Conservation (phyloP, 768 basidiomycete species). For the Russula olivacea region DNA sequence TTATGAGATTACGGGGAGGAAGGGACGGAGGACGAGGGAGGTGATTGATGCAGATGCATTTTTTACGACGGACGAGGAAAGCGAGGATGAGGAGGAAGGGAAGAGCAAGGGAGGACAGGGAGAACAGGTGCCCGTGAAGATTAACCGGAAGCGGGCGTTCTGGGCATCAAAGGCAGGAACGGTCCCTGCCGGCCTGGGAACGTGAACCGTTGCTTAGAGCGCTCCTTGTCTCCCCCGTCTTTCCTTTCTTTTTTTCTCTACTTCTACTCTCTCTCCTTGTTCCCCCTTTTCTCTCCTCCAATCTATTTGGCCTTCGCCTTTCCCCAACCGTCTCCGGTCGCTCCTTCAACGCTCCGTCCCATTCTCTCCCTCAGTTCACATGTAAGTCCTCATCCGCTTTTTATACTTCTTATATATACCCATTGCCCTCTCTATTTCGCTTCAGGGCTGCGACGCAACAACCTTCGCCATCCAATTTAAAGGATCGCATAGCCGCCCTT, state of each 20-base stretch:
- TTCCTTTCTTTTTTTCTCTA: slow-evolving; percentile 9
- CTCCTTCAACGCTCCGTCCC: slow-evolving; percentile 13
- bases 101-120: neutral
- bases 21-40: slow-evolving; percentile 41
- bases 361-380: slow-evolving; percentile 12
- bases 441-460: slow-evolving; percentile 27
- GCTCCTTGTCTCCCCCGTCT: slow-evolving; percentile 1
- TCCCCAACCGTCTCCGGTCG: slow-evolving; percentile 14
- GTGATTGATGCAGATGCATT: slow-evolving; percentile 38
- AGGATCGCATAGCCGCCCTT: slow-evolving; percentile 78
- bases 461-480: slow-evolving; percentile 47
- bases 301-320: neutral
- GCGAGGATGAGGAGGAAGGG: slow-evolving; percentile 27
- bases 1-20: slow-evolving; percentile 39
- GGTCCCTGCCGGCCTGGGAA: neutral
- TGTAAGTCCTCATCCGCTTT: slow-evolving; percentile 11
- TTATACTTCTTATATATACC: neutral
- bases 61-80: slow-evolving; percentile 47
- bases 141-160: slow-evolving; percentile 43
- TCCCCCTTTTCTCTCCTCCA: neutral
- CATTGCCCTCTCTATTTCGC: neutral
- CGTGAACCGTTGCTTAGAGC: neutral
- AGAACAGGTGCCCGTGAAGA: slow-evolving; percentile 25
- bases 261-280: slow-evolving; percentile 9
- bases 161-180: slow-evolving; percentile 49